Evolutionary conservation across 345 rosid species (phyloP).

Genomic region (Rhodamnia rubescens): DNA sequence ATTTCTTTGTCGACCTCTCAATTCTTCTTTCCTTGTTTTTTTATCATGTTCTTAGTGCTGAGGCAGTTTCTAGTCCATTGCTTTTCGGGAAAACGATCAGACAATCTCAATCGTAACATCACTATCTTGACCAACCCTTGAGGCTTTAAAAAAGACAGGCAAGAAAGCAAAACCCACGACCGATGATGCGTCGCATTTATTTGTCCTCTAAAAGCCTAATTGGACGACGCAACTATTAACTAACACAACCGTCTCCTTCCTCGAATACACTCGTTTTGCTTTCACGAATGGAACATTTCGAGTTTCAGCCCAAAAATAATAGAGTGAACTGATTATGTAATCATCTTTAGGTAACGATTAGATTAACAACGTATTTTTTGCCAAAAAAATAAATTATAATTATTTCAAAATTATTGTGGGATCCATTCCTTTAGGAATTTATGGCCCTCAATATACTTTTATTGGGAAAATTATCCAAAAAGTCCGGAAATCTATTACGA

Average conservation of each 20-base stretch:
- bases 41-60: background rate
- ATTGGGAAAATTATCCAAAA: too few species aligned
- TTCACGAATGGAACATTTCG: background rate
- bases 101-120: background rate
- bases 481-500: too few species aligned
- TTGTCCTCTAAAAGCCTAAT: background rate
- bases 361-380: too few species aligned
- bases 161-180: background rate
- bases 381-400: too few species aligned
- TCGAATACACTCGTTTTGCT: background rate
- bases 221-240: background rate
- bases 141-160: background rate
- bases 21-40: background rate
- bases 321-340: too few species aligned
- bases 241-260: background rate
- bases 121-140: background rate
- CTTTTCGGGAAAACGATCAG: background rate
- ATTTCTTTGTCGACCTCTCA: background rate
- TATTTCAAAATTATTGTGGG: too few species aligned
- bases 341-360: too few species aligned
- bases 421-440: too few species aligned
- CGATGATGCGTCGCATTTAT: background rate
- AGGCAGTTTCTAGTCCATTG: background rate
- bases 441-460: too few species aligned
- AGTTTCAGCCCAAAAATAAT: too few species aligned